Evolutionary conservation across 202 grass and related monocot species (phyloP).

Genomic region (Eragrostis tef): DNA sequence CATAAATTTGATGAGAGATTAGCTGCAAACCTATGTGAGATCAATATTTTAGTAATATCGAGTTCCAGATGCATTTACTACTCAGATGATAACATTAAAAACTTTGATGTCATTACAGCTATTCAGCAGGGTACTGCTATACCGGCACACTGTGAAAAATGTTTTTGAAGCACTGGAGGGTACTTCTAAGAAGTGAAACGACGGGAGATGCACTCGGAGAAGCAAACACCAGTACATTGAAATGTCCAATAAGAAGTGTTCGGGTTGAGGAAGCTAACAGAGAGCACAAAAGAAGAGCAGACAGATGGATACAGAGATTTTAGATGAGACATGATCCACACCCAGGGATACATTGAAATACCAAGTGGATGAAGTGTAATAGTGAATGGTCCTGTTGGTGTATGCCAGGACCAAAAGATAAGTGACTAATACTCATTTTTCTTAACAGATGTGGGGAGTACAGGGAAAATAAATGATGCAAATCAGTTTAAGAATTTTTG

Average conservation of each 20-base stretch:
- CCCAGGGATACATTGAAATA: slow-evolving; percentile 64
- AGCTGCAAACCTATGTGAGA: too few relatives aligned
- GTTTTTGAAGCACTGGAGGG: slow-evolving; percentile 67
- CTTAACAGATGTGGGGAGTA: slow-evolving; percentile 39
- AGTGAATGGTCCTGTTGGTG: slow-evolving; percentile 80
- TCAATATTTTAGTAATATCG: too few relatives aligned
- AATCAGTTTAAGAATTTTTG: neutral
- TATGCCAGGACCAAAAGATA: slow-evolving; percentile 60
- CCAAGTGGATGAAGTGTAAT: slow-evolving; percentile 56
- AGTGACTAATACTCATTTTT: slow-evolving; percentile 55
- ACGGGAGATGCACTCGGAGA: slow-evolving; percentile 45
- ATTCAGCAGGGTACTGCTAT: too few relatives aligned
- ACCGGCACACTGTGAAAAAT: slow-evolving; percentile 50
- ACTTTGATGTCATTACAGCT: too few relatives aligned
- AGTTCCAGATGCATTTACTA: too few relatives aligned
- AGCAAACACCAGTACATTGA: slow-evolving; percentile 5
- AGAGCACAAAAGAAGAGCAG: too few relatives aligned
- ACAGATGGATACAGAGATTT: slow-evolving; percentile 55
- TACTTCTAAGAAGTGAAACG: slow-evolving; percentile 70
- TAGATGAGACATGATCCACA: slow-evolving; percentile 76
- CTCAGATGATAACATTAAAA: too few relatives aligned
- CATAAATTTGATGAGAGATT: too few relatives aligned
- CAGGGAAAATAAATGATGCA: slow-evolving; percentile 5
- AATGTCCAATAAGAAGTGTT: slow-evolving; percentile 48
- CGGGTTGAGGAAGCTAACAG: slow-evolving; percentile 57